Evolutionary conservation across 352 stramenopile genomes (phyloP), one percentile per base, ranked within the genome.

Genomic region (Pythium pyrilobum): DNA sequence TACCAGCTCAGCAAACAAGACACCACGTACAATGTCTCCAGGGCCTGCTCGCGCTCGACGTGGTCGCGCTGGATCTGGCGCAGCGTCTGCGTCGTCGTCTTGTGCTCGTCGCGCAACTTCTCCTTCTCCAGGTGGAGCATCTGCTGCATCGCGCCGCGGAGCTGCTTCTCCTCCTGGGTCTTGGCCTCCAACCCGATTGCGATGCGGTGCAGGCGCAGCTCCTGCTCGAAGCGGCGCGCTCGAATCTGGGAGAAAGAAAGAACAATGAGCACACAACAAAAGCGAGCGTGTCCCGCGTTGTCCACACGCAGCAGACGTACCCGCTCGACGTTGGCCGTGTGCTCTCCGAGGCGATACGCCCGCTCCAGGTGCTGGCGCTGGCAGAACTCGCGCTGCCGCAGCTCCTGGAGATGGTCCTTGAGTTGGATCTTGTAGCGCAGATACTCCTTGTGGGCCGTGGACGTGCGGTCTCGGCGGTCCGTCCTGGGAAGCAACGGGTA

Each of bases 391-490:
- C 74, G 62, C 72, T 87, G 38, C 0, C 74, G 73, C 8, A 89
- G 58, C 40, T 82, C 71, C 31, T 83, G 71, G 6, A 91, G 56
- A 42, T 88, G 77, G 37, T 85, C 72, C 52, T 87, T 87, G 12
- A 88, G 50, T 9, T 74, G 67, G 8, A 87, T 42, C 29, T 87
- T 89, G 64, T 91, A 91, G n/a, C 76, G 72, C 32, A 84, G 43
- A 33, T 74, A 76, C 52, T 88, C 71, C 11, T 67, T 64, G 46
- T 75, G 61, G 10, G 69, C 63, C 39, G 75, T 82, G 1, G 46
- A 56, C 2, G n/a, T 33, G 2, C 42, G 40, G n/a, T 62, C 55
- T 23, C 42, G 46, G 6, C 55, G 46, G 0, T 56, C 72, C 1
- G 51, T 69, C n/a, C 62, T 57, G 1, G 75, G 65, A 1, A 79